Evolutionary conservation across 2,329 filamentous ascomycete species (phyloP), one percentile per base, ranked within the genome.

Genomic region (Monosporascus sp.): DNA sequence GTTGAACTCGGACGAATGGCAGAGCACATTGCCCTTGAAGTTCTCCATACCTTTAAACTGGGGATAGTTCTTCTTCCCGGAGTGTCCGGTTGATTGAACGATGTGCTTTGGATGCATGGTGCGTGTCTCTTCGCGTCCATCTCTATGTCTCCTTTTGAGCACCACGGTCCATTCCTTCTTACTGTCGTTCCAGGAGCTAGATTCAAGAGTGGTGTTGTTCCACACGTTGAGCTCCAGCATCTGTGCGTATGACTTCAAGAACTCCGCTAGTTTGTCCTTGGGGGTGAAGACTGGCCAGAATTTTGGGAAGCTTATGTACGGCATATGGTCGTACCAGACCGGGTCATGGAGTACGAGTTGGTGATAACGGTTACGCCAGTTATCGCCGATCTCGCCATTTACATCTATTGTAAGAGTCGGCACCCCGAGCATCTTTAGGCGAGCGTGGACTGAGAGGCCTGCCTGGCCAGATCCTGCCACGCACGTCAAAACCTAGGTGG

Each of bases 1-100:
- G 0, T 67, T 66, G 59, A 80, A 80, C 7, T 79, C 74, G 8
- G 76, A 77, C 49, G 82, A 69, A 56, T 86, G 82, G 64, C 80
- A 82, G 50, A 84, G 66, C 2, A 75, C 66, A 36, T 73, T 73
- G 1, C 82, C 82, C 49, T 75, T 66, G 68, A 84, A 87, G 3
- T 55, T 64, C 17, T 74, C 73, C 56, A 77, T 69, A 1, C 84
- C 84, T 24, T 79, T 78, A 57, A 89, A 77, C 0, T 64, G 58
- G 0, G 86, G 85, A 48, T 82, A 67, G 52, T 82, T 79, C 64
- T 83, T 85, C 68, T 87, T 83, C 2, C 86, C 86, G 0, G 83
- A 84, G 61, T 87, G 85, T 0, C 86, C 86, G 0, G 86, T 90
- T 1, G 83, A 82, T 61, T 87, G 83, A 45, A 90, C 77, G 31